Conservation (phyloP, 2,329 filamentous ascomycete species). For the Pseudogymnoascus sp. region DNA sequence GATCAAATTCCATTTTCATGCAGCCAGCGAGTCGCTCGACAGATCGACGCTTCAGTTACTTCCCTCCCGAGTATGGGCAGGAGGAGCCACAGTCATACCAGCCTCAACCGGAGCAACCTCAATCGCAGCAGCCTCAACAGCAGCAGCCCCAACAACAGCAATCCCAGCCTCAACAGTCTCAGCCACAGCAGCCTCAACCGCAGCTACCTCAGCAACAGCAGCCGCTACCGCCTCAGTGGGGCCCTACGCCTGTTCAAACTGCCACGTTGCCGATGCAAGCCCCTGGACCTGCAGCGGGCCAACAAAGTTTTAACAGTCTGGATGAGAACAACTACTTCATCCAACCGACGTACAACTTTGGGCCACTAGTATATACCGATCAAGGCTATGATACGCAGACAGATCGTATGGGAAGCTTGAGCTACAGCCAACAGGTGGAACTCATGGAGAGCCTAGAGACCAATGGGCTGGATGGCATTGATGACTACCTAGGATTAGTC, state of each 20-base stretch:
- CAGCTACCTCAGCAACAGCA: constrained; percentile 21
- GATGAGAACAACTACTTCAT: constrained; percentile 25
- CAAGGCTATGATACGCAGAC: constrained; percentile 36
- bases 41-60: constrained; percentile 56
- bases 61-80: constrained; percentile 45
- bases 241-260: constrained; percentile 15
- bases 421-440: constrained; percentile 74
- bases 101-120: neutral
- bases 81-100: neutral
- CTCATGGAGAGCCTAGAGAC: constrained; percentile 74
- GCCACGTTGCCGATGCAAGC: neutral
- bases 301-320: constrained; percentile 13
- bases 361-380: constrained; percentile 30
- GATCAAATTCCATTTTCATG: constrained; percentile 60
- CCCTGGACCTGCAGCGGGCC: neutral
- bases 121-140: neutral
- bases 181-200: neutral
- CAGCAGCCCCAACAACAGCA: neutral
- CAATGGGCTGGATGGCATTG: constrained; percentile 56
- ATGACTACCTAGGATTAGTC: constrained; percentile 27
- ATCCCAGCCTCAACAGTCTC: neutral
- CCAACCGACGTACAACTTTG: constrained; percentile 24
- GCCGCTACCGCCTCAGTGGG: constrained; percentile 25
- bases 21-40: constrained; percentile 46
- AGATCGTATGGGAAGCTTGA: constrained; percentile 61